A percentile compares a stretch with the other conserved stretches of the same genome.
Conservation (phyloP, 1,284 basidiomycete species). For the Uromyces viciae-fabae region DNA sequence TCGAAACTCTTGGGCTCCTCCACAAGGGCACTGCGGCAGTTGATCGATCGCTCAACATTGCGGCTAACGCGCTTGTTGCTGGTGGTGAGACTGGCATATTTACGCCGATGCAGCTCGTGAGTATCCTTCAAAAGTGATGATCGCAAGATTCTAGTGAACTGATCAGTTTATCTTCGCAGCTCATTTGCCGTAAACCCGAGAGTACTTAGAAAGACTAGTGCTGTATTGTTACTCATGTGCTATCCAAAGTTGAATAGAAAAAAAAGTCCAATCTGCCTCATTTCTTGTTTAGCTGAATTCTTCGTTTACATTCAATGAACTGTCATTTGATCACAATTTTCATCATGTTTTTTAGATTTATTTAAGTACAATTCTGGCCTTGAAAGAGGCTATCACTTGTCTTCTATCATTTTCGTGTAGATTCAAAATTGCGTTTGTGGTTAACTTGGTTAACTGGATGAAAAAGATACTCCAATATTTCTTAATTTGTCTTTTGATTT, state of each 20-base stretch:
- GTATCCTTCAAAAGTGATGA: background rate
- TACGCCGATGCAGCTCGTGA: slow-evolving; percentile 54
- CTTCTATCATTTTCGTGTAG: too few relatives aligned
- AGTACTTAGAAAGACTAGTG: background rate
- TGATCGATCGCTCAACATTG: slow-evolving; percentile 80
- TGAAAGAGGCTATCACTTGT: background rate
- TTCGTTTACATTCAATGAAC: background rate
- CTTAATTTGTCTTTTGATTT: too few relatives aligned
- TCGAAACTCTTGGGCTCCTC: slow-evolving; percentile 75
- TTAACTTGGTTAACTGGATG: too few relatives aligned
- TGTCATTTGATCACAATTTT: too few relatives aligned
- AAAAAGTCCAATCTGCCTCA: background rate
- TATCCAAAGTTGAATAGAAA: too few relatives aligned
- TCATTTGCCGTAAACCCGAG: slow-evolving; percentile 10
- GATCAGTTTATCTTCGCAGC: background rate
- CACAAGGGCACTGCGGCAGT: slow-evolving; percentile 93
- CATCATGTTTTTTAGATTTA: background rate
- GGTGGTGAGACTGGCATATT: slow-evolving; percentile 80
- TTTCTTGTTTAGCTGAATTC: background rate
- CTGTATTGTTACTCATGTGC: background rate
- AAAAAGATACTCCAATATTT: too few relatives aligned
- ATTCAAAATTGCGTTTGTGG: too few relatives aligned
- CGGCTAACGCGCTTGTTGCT: slow-evolving; percentile 72
- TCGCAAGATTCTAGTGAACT: background rate
- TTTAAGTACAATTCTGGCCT: background rate